Base-by-base conservation (phyloP, 2,329 filamentous ascomycete species). In the Cercospora sesami region DNA sequence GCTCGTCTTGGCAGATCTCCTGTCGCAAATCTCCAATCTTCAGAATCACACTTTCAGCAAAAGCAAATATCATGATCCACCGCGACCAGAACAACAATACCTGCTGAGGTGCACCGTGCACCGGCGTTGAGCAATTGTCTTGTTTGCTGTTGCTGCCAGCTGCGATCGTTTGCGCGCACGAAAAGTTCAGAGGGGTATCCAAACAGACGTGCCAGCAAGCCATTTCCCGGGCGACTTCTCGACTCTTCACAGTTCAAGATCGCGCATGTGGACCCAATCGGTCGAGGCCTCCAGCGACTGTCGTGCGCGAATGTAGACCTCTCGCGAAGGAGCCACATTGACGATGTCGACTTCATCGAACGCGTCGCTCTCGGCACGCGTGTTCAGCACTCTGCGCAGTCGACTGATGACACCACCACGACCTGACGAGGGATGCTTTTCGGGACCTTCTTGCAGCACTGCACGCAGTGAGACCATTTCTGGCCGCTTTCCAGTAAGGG, bases 381-480 rank as follows among this genome's bases (percentile, higher is more conserved):
- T 12, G 5, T 31, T 45, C 28, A 21, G 28, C 39, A 12, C 42
- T 33, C 28, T 33, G n/a, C 18, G 60, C 51, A 63, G 23, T 31
- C 28, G 18, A 28, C 42, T 7, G 12, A 48, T 14, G 26, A 63
- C 23, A 8, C 28, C 55, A 21, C 55, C 28, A 12, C 55, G 28
- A 31, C 30, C 30, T 30, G 55, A 18, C 28, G 7, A 14, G 18
- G 2, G 30, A 31, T 31, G n/a, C 26, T 9, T 10, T 58, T 58
- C 55, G 26, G 55, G 30, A 10, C 55, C 55, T 58, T 33, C 55
- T 33, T 58, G 55, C 55, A 58, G 55, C 14, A 36, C 23, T 14
- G 28, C 28, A 36, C 60, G 60, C 60, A 63, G 42, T 63, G 60
- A 31, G 23, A 53, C 60, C 39, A 21, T 53, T n/a, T 53, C 42